Evolutionary conservation across 177 flowering plant genomes (phyloP), one percentile per base, ranked within the genome.

Genomic region (Vitis hybrid): DNA sequence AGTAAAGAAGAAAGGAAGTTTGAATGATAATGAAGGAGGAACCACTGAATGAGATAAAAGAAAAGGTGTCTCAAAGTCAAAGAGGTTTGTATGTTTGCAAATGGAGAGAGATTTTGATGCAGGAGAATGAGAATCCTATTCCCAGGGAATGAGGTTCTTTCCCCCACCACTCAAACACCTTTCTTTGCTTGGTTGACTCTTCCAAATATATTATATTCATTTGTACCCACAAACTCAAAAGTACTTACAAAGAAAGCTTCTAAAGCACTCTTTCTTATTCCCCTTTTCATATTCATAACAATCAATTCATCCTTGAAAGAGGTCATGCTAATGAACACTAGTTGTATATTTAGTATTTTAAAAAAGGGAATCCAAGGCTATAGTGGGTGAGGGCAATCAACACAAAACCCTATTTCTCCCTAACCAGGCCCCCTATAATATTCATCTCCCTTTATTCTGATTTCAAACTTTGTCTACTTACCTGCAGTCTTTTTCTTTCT

Each of bases 91-190:
- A 34, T 66, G 22, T 11, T 31, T 66, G 65, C 69, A 18, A 74
- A 74, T 66, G 22, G 70, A 54, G 39, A 31, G 71, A 18, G 73
- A 19, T 73, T 55, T 70, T 55, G 68, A 61, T 70, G 78, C 73
- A 48, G 49, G 19, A 54, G 78, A 66, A 75, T 70, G 19, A 54
- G 78, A 66, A 75, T 75, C 74, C 45, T 66, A 67, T 75, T 66
- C 78, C 51, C 15, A 7, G 34, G 53, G 74, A 71, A 71, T 71
- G 55, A 68, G 78, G 69, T 76, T 76, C 78, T 63, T 57, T 62
- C 31, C 59, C 48, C 61, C 29, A 61, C 64, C 78, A 74, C 68
- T 65, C 51, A 39, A 29, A 61, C 12, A 16, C 18, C 52, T 45
- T 16, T 66, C 63, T 64, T 29, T 26, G 13, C 57, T 45, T 53